These are phyloP conservation scores for Arthrobotrys musiformis DNA, from an alignment of 2,329 filamentous ascomycete species.

Conservation along the genomic window DNA sequence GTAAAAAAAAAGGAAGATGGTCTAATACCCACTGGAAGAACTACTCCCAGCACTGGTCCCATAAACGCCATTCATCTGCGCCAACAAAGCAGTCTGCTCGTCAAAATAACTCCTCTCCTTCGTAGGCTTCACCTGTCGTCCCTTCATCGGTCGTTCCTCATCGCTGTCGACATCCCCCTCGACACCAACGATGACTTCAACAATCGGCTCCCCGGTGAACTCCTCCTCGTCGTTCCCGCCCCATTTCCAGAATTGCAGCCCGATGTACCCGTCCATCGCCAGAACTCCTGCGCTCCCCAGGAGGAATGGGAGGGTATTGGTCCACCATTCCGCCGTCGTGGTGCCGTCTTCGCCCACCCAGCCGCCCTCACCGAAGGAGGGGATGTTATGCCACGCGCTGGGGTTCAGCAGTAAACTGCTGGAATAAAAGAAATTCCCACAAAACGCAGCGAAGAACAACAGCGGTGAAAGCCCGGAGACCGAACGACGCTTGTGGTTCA, in stretches of 20 bases:
- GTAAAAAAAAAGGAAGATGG: background rate
- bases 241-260: conserved; percentile 72
- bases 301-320: conserved; percentile 72
- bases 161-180: conserved; percentile 6
- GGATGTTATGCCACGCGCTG: conserved; percentile 70
- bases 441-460: conserved; percentile 74
- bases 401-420: conserved; percentile 72
- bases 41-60: conserved; percentile 45
- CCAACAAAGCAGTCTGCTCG: conserved; percentile 42
- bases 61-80: conserved; percentile 45
- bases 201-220: background rate
- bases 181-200: conserved; percentile 40
- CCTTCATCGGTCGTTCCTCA: background rate
- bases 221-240: conserved; percentile 64
- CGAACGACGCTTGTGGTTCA: conserved; percentile 72
- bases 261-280: conserved; percentile 71
- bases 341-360: conserved; percentile 71
- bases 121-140: background rate
- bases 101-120: conserved; percentile 48
- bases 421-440: conserved; percentile 76
- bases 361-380: conserved; percentile 69
- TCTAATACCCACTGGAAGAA: conserved; percentile 40
- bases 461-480: conserved; percentile 73
- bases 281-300: conserved; percentile 74
- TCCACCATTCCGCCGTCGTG: conserved; percentile 69